phyloP scores from a whole-genome alignment of 176 grass and related monocot genomes.

The Triticum monococcum region DNA sequence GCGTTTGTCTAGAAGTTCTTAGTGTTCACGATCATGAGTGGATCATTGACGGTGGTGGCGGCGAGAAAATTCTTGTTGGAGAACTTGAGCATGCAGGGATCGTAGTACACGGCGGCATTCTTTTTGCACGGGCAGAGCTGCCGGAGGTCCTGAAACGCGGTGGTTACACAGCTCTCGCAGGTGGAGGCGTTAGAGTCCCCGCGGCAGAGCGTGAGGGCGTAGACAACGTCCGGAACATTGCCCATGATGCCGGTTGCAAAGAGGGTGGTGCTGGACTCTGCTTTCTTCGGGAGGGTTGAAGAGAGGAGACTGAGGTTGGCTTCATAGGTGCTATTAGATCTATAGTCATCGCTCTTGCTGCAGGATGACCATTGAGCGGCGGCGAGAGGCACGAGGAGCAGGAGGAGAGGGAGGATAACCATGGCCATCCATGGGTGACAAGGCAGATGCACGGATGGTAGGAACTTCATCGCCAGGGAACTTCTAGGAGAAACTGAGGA shows the following conservation, averaged over 20 bases:
- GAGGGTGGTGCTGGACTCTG: neutral
- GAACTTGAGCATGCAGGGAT: conserved; percentile 43
- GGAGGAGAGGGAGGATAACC: too few relatives aligned
- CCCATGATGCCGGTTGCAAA: conserved; percentile 11
- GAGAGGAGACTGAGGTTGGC: conserved; percentile 39
- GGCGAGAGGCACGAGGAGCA: neutral
- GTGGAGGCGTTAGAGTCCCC: conserved; percentile 5
- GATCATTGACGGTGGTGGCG: neutral
- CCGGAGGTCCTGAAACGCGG: neutral
- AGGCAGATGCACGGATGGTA: conserved; percentile 80
- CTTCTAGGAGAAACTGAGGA: conserved; percentile 55
- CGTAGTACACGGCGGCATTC: conserved; percentile 1
- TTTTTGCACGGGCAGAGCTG: neutral
- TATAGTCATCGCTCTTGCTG: conserved; percentile 18
- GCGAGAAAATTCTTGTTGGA: conserved; percentile 36
- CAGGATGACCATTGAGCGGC: neutral
- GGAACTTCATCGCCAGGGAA: conserved; percentile 75
- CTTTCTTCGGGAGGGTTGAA: neutral
- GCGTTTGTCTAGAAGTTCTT: neutral
- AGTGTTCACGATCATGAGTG: neutral
- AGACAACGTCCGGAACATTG: neutral
- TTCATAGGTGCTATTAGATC: conserved; percentile 27
- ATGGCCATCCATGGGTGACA: neutral
- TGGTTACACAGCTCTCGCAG: conserved; percentile 15
- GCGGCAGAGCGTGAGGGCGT: conserved; percentile 37